A percentile compares a stretch with the other conserved stretches of the same genome.
Conservation (phyloP, 345 rosid species). For the Conringia planisiliqua region DNA sequence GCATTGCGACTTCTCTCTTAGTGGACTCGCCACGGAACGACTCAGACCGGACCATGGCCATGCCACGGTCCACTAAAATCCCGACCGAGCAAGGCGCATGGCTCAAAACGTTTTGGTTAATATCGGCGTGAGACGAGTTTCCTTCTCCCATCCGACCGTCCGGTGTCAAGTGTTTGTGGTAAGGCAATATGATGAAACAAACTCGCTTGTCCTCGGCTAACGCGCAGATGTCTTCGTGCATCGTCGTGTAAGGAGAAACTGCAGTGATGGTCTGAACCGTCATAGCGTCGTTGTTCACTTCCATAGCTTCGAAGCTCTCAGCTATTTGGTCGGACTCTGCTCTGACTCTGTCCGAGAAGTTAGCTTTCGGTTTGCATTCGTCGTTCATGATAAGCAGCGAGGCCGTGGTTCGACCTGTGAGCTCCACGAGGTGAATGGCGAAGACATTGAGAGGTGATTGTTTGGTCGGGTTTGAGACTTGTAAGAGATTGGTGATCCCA, state of each 20-base stretch:
- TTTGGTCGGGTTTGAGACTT: slow-evolving; percentile 45
- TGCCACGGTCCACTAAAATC: slow-evolving; percentile 62
- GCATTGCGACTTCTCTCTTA: slow-evolving; percentile 30
- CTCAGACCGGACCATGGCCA: slow-evolving; percentile 29
- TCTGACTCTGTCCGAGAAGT: slow-evolving; percentile 30
- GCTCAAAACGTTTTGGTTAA: slow-evolving; percentile 49
- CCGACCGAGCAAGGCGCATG: slow-evolving; percentile 64
- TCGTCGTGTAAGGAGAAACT: slow-evolving; percentile 51
- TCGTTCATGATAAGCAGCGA: slow-evolving; percentile 57
- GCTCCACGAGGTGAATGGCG: slow-evolving; percentile 57
- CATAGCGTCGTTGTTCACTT: slow-evolving; percentile 28
- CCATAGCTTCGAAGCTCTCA: slow-evolving; percentile 38
- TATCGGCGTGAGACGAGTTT: slow-evolving; percentile 38
- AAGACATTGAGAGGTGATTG: slow-evolving; percentile 51
- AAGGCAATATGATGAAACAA: slow-evolving; percentile 54
- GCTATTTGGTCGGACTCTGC: slow-evolving; percentile 47
- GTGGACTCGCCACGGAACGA: slow-evolving; percentile 19
- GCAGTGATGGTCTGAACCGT: slow-evolving; percentile 45
- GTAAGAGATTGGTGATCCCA: slow-evolving; percentile 53
- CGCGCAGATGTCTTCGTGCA: slow-evolving; percentile 62
- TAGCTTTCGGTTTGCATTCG: slow-evolving; percentile 19
- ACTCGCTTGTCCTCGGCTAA: slow-evolving; percentile 60
- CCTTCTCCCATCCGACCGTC: slow-evolving; percentile 43
- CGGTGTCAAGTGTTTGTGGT: slow-evolving; percentile 38
- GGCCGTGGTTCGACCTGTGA: slow-evolving; percentile 62